These are phyloP conservation scores for Inonotus obliquus DNA, from an alignment of 1,284 basidiomycete species.

Conservation along the genomic window DNA sequence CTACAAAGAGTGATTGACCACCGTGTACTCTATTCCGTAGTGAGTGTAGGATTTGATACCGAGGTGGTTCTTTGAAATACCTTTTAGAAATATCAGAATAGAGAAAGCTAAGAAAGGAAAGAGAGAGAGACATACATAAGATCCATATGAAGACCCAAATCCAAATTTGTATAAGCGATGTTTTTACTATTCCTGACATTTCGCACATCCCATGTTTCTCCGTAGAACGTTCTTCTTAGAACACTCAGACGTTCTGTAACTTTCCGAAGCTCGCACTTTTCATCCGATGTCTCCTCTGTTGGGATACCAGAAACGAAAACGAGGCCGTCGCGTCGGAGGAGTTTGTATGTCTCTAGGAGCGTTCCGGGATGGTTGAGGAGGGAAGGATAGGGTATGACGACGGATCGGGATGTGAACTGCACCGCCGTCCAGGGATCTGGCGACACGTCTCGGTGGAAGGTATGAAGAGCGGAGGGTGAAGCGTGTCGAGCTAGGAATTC, in stretches of 20 bases:
- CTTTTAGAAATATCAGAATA: constrained; percentile 34
- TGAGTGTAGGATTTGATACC: constrained; percentile 90
- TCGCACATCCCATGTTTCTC: constrained; percentile 86
- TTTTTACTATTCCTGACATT: constrained; percentile 75
- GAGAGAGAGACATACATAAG: constrained; percentile 55
- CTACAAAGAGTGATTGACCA: constrained; percentile 87
- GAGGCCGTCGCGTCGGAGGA: constrained; percentile 51
- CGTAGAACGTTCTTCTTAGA: constrained; percentile 88
- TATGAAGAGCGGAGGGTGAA: constrained; percentile 24
- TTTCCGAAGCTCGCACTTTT: constrained; percentile 59
- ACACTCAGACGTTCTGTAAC: constrained; percentile 70
- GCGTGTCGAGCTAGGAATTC: constrained; percentile 48
- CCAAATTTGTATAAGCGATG: constrained; percentile 92
- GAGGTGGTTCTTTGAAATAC: constrained; percentile 85
- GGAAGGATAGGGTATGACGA: constrained; percentile 43
- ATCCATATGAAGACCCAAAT: constrained; percentile 92
- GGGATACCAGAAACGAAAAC: constrained; percentile 60
- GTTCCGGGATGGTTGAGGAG: constrained; percentile 35
- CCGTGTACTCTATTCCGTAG: constrained; percentile 81
- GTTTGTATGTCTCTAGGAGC: constrained; percentile 48
- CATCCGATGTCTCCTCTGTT: constrained; percentile 45
- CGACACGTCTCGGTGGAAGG: constrained; percentile 38
- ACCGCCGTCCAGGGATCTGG: constrained; percentile 34
- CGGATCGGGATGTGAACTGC: constrained; percentile 32
- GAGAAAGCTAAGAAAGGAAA: not conserved